A percentile compares a stretch with the other conserved stretches of the same genome.
These are phyloP conservation scores for Trichoderma semiorbis DNA, from an alignment of 2,329 filamentous ascomycete species.

Conservation along the genomic window DNA sequence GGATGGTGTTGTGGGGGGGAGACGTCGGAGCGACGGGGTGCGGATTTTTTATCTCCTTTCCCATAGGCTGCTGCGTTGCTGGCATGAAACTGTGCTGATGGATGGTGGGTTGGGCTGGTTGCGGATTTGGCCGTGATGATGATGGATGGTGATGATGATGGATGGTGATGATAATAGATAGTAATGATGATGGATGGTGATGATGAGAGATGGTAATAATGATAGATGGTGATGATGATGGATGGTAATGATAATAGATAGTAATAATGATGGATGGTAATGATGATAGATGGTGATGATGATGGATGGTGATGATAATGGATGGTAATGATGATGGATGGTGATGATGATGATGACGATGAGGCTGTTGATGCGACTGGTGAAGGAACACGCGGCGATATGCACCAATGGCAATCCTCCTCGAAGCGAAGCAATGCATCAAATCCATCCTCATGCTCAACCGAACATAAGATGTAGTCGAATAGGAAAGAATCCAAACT, in stretches of 20 bases:
- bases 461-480: too few relatives aligned
- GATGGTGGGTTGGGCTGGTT: not conserved
- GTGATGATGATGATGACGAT: not conserved
- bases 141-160: too few relatives aligned
- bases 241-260: too few relatives aligned
- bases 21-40: not conserved
- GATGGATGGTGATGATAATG: too few relatives aligned
- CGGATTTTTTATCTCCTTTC: not conserved
- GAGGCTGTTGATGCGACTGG: not conserved
- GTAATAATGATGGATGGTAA: too few relatives aligned
- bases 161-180: too few relatives aligned
- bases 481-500: not conserved
- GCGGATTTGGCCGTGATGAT: not conserved
- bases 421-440: not conserved
- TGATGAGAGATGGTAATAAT: too few relatives aligned
- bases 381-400: not conserved
- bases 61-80: not conserved
- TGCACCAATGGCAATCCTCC: not conserved
- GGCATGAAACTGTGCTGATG: not conserved
- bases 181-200: not conserved
- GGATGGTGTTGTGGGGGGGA: not conserved
- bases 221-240: not conserved
- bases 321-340: too few relatives aligned
- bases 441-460: not conserved
- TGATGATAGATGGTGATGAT: not conserved